Evolutionary conservation across 768 basidiomycete genomes (phyloP).

Genomic region (Obba rivulosa): DNA sequence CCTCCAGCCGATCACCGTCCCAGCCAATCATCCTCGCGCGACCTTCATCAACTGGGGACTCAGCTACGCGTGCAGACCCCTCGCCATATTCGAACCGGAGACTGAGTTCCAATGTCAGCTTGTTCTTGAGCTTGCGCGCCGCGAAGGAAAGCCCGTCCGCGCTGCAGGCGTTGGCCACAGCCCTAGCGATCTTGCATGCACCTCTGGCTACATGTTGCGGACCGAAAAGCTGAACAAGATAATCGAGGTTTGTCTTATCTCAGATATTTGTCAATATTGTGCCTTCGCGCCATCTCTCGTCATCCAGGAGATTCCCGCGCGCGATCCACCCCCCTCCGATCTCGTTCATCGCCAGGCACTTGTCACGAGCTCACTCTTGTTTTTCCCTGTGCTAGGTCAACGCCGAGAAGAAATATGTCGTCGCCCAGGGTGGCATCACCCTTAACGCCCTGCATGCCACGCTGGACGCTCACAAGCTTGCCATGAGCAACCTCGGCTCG

Average conservation of each 20-base stretch:
- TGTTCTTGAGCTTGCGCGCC: slow-evolving; percentile 75
- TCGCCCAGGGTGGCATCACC: slow-evolving; percentile 74
- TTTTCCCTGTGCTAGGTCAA: slow-evolving; percentile 51
- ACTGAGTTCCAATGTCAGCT: slow-evolving; percentile 62
- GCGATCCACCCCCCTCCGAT: slow-evolving; percentile 8
- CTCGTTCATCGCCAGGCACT: slow-evolving; percentile 7
- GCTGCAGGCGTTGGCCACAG: slow-evolving; percentile 90
- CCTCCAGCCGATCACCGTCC: slow-evolving; percentile 51
- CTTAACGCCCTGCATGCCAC: slow-evolving; percentile 67
- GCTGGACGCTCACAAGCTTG: slow-evolving; percentile 63
- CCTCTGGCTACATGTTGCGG: slow-evolving; percentile 78
- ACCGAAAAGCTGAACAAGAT: slow-evolving; percentile 69
- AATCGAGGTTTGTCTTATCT: slow-evolving; percentile 52
- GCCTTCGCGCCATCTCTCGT: slow-evolving; percentile 11
- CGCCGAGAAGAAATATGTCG: slow-evolving; percentile 56
- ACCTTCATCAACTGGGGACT: slow-evolving; percentile 83
- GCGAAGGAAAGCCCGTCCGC: slow-evolving; percentile 66
- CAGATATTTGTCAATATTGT: slow-evolving; percentile 11
- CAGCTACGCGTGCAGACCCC: slow-evolving; percentile 68
- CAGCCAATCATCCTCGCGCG: slow-evolving; percentile 32
- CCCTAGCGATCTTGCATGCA: slow-evolving; percentile 91
- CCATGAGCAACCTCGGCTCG: slow-evolving; percentile 90
- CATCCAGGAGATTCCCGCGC: slow-evolving; percentile 16
- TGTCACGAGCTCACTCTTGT: slow-evolving; percentile 4
- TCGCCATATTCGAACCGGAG: slow-evolving; percentile 71